phyloP scores from a whole-genome alignment of 768 basidiomycete genomes.

The Trametes maxima region DNA sequence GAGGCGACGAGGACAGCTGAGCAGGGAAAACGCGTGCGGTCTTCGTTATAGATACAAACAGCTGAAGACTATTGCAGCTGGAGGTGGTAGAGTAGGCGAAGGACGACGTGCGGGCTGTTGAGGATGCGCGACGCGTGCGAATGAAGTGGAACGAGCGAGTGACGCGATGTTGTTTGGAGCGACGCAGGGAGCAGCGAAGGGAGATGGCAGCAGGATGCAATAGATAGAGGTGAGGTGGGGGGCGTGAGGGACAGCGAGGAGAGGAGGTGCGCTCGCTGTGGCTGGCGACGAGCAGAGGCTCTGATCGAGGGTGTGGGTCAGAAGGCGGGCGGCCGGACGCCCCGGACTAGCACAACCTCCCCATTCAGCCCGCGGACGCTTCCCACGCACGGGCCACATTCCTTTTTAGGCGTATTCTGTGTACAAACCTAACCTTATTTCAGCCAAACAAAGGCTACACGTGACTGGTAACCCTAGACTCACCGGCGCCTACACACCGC shows the following conservation, averaged over 20 bases:
- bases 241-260: constrained; percentile 44
- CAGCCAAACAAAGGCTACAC: constrained; percentile 35
- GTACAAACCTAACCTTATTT: constrained; percentile 37
- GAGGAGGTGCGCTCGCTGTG: constrained; percentile 45
- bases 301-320: constrained; percentile 47
- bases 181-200: constrained; percentile 28
- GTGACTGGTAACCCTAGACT: constrained; percentile 22
- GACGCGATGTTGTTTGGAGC: constrained; percentile 16
- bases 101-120: constrained; percentile 32
- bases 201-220: constrained; percentile 26
- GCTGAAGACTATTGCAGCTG: constrained; percentile 35
- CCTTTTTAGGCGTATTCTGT: constrained; percentile 17
- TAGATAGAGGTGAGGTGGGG: constrained; percentile 39
- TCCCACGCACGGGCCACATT: constrained; percentile 48
- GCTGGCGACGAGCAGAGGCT: constrained; percentile 44
- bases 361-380: constrained; percentile 36
- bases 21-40: constrained; percentile 39
- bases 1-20: constrained; percentile 33
- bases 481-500: constrained; percentile 17
- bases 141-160: constrained; percentile 20
- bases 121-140: constrained; percentile 46
- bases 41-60: constrained; percentile 50
- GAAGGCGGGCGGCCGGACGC: constrained; percentile 31
- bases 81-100: constrained; percentile 33
- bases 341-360: constrained; percentile 41